Percentiles rank a stretch among this genome's conserved stretches.
phyloP scores from a whole-genome alignment of 345 rosid genomes.

The Moricandia arvensis region DNA sequence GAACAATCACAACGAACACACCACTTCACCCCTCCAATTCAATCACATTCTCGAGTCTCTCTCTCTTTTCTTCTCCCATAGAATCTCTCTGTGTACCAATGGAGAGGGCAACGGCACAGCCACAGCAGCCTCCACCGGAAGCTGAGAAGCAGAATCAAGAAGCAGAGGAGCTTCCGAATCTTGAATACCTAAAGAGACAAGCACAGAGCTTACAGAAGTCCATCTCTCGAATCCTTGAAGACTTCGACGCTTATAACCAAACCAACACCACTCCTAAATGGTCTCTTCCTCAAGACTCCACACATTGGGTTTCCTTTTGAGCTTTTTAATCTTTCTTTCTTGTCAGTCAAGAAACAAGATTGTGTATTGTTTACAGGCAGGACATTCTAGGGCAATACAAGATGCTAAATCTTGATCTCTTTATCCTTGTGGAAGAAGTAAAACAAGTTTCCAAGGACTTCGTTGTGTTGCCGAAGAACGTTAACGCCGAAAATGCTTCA shows the following conservation, averaged over 20 bases:
- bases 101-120: slow-evolving; percentile 26
- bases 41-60: background rate
- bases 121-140: slow-evolving; percentile 14
- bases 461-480: slow-evolving; percentile 84
- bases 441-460: slow-evolving; percentile 78
- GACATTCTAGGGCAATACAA: slow-evolving; percentile 84
- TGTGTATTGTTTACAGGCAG: slow-evolving; percentile 49
- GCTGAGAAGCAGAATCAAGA: slow-evolving; percentile 30
- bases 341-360: background rate
- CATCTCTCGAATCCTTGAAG: slow-evolving; percentile 82
- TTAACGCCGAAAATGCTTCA: slow-evolving; percentile 73
- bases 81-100: background rate
- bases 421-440: slow-evolving; percentile 79
- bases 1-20: background rate
- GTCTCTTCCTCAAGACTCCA: slow-evolving; percentile 31
- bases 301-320: background rate
- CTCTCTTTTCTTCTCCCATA: background rate
- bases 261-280: slow-evolving; percentile 85
- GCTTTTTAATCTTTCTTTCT: background rate
- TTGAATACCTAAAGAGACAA: slow-evolving; percentile 74
- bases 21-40: background rate
- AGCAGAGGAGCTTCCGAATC: slow-evolving; percentile 55
- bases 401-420: slow-evolving; percentile 93
- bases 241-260: background rate
- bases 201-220: slow-evolving; percentile 73